Conservation (phyloP, 2,329 filamentous ascomycete genomes). For the Fusarium decemcellulare region DNA sequence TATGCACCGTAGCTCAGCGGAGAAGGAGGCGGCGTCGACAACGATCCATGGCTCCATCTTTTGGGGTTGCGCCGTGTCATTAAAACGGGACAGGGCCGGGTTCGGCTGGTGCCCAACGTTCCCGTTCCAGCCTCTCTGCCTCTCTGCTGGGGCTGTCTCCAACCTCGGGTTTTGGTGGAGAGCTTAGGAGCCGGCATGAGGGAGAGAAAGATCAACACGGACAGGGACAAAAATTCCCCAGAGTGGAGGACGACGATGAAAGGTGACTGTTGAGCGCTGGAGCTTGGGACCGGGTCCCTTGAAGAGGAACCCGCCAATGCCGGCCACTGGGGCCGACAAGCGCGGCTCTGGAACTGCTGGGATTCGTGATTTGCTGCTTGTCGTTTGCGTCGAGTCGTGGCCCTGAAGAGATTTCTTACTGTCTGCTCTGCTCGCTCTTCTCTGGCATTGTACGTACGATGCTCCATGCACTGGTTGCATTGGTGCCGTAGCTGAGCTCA, state of each 20-base stretch:
- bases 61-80: slow-evolving; percentile 15
- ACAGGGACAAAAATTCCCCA: slow-evolving; percentile 26
- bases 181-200: slow-evolving; percentile 22
- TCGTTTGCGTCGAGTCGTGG: slow-evolving; percentile 5
- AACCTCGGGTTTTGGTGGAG: slow-evolving; percentile 37
- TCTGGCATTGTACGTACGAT: not conserved
- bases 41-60: slow-evolving; percentile 10
- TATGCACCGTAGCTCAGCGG: not conserved
- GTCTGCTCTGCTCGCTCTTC: not conserved
- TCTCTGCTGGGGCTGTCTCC: slow-evolving; percentile 5
- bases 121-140: slow-evolving; percentile 17
- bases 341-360: slow-evolving; percentile 38
- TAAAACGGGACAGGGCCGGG: slow-evolving; percentile 13
- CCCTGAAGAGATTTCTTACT: not conserved
- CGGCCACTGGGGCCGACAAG: slow-evolving; percentile 42
- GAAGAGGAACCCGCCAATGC: slow-evolving; percentile 35
- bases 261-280: slow-evolving; percentile 11
- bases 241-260: slow-evolving; percentile 13
- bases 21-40: slow-evolving; percentile 2
- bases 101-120: slow-evolving; percentile 27
- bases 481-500: slow-evolving; percentile 6
- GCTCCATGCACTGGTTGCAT: slow-evolving; percentile 10
- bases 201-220: slow-evolving; percentile 31
- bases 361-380: slow-evolving; percentile 17
- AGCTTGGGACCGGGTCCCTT: slow-evolving; percentile 27